Base-by-base conservation (phyloP, 768 basidiomycete genomes). In the Coprinellus aureogranulatus region DNA sequence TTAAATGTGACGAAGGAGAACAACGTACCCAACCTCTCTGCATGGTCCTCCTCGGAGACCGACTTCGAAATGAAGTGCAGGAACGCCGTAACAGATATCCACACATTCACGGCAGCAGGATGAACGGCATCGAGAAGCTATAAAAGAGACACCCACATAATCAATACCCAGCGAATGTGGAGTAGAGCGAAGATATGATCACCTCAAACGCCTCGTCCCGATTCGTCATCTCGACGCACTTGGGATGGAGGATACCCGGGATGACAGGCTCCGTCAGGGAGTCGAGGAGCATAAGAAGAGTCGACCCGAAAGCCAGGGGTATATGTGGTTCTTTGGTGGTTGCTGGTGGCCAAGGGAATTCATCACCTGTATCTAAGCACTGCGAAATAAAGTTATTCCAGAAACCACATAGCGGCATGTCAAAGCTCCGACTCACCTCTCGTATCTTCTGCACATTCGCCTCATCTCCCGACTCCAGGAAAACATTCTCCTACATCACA, bases 131-230 rank as follows among this genome's bases (percentile, higher is more conserved):
- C 76, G 5, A 82, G 67, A 48, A 79, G 65, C 79, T 80, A 55
- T 48, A 37, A 27, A 56, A 44, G 46, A 25, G 39, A n/a, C n/a
- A n/a, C n/a, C n/a, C n/a, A n/a, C n/a, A n/a, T n/a, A n/a, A n/a
- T n/a, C n/a, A n/a, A n/a, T n/a, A n/a, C n/a, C n/a, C n/a, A n/a
- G n/a, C n/a, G n/a, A n/a, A n/a, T n/a, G n/a, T n/a, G n/a, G n/a
- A n/a, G n/a, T n/a, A n/a, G n/a, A n/a, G n/a, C n/a, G n/a, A n/a
- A n/a, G n/a, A n/a, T n/a, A n/a, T n/a, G n/a, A n/a, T 42, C 47
- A 88, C 85, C 75, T 90, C 89, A 62, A 90, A 90, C 4, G 88
- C 90, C 60, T 84, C 84, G 59, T 91, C 90, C 45, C 84, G 79
- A 66, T 76, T 81, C 0, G 70, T 71, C 65, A 76, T 77, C 46